Base-by-base conservation (phyloP, 345 rosid species). In the Citropsis articulata region DNA sequence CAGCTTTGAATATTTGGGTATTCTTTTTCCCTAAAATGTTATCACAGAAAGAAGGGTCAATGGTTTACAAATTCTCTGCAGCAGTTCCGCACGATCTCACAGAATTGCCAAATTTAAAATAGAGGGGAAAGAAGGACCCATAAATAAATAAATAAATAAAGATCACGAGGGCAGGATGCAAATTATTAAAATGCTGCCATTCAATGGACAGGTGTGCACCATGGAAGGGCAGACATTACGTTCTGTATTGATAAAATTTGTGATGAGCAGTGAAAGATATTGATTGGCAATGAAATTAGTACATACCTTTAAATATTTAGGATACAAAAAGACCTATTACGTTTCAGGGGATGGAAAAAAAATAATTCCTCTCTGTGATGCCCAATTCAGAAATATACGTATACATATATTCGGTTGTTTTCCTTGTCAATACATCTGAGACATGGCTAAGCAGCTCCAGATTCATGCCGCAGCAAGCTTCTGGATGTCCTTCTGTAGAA, bases 401-500 rank as follows among this genome's bases (percentile, higher is more conserved):
- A 30, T 81, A 79, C 75, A 73, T 4, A 60, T 4, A 53, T 38
- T 7, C 38, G 1, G 0, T 50, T 19, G n/a, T 31, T 65, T 55
- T 56, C 70, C 60, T 56, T 1, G 21, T n/a, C 5, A 30, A 48
- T 35, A 27, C 25, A 21, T 12, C 16, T 4, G 21, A 30, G 22
- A 1, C 19, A 19, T 71, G 22, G 50, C 62, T 50, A 30, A 50
- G 74, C 40, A 18, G 67, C 31, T 36, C 66, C 21, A 19, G 72
- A 77, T 70, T 85, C 81, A 89, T 35, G 92, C 86, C 0, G 90
- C 88, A 8, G 90, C 81, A 33, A 92, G 90, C 88, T 87, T 89
- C 85, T 86, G 86, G 57, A 90, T 80, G 87, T 92, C 97, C 85
- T 86, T 90, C 97, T 92, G 92, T 76, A 84, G 50, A 27, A 82